These are phyloP conservation scores for Cornus suecica DNA, from an alignment of 148 eudicot species.

Conservation along the genomic window DNA sequence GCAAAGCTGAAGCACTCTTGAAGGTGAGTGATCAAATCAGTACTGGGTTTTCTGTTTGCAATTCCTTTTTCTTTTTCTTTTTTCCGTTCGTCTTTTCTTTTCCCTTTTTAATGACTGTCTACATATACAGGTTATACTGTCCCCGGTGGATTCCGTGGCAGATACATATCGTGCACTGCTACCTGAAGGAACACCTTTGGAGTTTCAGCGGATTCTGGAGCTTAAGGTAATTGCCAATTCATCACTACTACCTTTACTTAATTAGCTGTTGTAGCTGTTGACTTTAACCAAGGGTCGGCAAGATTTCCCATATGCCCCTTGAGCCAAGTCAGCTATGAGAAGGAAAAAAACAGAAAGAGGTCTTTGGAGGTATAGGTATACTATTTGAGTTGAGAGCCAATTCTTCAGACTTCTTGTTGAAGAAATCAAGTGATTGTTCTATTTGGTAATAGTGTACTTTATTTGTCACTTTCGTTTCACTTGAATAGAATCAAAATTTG, in stretches of 20 bases:
- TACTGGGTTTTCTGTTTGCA: constrained; percentile 9
- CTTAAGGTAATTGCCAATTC: constrained; percentile 54
- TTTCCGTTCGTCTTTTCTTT: not conserved
- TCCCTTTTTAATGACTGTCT: not conserved
- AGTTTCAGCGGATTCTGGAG: constrained; percentile 90
- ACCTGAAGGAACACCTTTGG: constrained; percentile 92
- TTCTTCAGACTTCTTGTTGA: too few species aligned
- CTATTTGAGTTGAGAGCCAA: too few species aligned
- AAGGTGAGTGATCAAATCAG: constrained; percentile 42
- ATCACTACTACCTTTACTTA: not conserved
- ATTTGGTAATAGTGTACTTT: too few species aligned
- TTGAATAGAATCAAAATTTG: too few species aligned
- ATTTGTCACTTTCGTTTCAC: too few species aligned
- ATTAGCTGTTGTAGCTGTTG: too few species aligned
- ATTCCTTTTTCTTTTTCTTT: not conserved
- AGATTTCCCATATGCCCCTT: not conserved
- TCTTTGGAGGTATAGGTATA: too few species aligned
- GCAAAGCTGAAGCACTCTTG: constrained; percentile 96
- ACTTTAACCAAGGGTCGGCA: not conserved
- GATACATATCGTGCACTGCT: constrained; percentile 92
- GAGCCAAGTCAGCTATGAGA: too few species aligned
- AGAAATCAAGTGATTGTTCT: too few species aligned
- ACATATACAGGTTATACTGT: constrained; percentile 73
- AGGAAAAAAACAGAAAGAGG: too few species aligned
- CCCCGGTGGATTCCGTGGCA: constrained; percentile 94